Evolutionary conservation across 1,284 basidiomycete genomes (phyloP).

Genomic region (Takashimella tepidaria): DNA sequence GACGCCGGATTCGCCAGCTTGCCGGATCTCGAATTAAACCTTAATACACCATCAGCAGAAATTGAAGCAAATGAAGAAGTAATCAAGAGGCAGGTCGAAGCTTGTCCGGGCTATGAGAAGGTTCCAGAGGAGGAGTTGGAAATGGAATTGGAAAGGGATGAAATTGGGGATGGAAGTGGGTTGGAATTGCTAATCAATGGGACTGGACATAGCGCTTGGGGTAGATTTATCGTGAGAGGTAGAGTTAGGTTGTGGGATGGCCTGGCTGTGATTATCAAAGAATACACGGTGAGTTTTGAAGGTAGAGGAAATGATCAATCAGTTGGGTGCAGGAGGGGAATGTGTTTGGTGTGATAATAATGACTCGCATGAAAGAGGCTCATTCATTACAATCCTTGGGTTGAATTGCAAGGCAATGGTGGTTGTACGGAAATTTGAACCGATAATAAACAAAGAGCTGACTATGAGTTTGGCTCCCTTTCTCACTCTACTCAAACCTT

Average conservation of each 20-base stretch:
- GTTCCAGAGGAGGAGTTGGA: conserved; percentile 35
- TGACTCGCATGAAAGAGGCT: too few species aligned
- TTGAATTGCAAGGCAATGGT: too few species aligned
- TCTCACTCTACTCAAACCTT: background rate
- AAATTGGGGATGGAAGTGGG: conserved; percentile 26
- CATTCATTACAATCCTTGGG: too few species aligned
- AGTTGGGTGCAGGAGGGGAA: too few species aligned
- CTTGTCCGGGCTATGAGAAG: conserved; percentile 38
- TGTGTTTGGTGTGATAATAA: too few species aligned
- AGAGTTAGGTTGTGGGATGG: conserved; percentile 53
- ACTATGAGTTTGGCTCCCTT: too few species aligned
- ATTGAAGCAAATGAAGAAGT: conserved; percentile 16
- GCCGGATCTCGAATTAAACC: conserved; percentile 1
- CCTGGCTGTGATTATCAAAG: conserved; percentile 51
- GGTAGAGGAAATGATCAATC: too few species aligned
- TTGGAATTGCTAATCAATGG: conserved; percentile 50
- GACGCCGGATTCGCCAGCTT: conserved; percentile 42
- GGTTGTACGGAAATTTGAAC: too few species aligned
- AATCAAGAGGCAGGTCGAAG: conserved; percentile 37
- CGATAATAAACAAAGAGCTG: too few species aligned
- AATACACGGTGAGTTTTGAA: conserved; percentile 50
- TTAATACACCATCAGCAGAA: background rate
- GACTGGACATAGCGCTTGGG: conserved; percentile 53
- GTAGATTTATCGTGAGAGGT: conserved; percentile 51
- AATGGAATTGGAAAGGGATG: conserved; percentile 16